Percentiles rank a stretch among this genome's conserved stretches.
These are phyloP conservation scores for Fusarium sp. DNA, from an alignment of 2,329 filamentous ascomycete genomes.

Conservation along the genomic window DNA sequence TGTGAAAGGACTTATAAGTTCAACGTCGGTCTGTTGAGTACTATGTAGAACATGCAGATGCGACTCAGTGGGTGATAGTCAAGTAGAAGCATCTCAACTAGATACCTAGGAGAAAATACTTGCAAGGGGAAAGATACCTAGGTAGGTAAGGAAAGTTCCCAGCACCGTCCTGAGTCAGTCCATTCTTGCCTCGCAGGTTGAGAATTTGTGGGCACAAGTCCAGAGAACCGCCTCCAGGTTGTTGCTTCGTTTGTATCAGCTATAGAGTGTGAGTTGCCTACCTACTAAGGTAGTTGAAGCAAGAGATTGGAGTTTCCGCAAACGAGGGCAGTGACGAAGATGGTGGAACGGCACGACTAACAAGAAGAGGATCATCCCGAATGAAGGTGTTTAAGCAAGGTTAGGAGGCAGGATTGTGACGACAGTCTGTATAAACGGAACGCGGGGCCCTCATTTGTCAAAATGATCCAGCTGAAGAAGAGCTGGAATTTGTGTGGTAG, in stretches of 20 bases:
- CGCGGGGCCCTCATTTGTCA: background rate
- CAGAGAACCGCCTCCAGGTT: background rate
- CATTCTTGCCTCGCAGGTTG: background rate
- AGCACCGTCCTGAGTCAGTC: background rate
- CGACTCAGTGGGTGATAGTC: background rate
- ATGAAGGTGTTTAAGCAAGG: constrained; percentile 10
- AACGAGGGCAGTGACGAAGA: constrained; percentile 12
- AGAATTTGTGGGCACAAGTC: background rate
- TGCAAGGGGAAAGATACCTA: background rate
- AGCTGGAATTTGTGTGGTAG: constrained; percentile 25
- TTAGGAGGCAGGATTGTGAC: constrained; percentile 6
- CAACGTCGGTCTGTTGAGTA: background rate
- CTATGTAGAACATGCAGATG: background rate
- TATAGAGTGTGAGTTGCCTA: background rate
- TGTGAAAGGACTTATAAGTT: background rate
- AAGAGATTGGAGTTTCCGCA: constrained; percentile 1
- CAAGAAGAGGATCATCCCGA: background rate
- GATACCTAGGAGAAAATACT: background rate
- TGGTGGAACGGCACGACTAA: background rate
- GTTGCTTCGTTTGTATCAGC: background rate
- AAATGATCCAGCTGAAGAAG: background rate
- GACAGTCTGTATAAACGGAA: background rate
- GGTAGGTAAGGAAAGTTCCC: background rate
- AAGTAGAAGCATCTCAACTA: background rate
- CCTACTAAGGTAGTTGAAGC: background rate